phyloP scores from a whole-genome alignment of 1,284 basidiomycete genomes.

The Cystobasidiaceae sp. region DNA sequence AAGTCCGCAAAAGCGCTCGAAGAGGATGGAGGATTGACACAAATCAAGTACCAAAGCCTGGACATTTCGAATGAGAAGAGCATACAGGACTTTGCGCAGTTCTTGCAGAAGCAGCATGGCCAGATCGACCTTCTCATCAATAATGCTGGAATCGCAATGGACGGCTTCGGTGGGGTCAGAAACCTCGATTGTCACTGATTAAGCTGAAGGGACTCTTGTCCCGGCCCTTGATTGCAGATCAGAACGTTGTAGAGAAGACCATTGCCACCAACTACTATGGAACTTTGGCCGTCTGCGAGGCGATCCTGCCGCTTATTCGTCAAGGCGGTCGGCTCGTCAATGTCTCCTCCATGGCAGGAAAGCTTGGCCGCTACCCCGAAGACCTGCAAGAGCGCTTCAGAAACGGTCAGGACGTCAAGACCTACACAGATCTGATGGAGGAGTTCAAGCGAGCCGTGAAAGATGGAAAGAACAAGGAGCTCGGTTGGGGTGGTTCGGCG shows the following conservation, averaged over 20 bases:
- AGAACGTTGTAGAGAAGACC: conserved; percentile 40
- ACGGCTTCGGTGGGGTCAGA: conserved; percentile 33
- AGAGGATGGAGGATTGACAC: conserved; percentile 18
- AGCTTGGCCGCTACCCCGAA: conserved; percentile 37
- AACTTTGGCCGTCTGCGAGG: conserved; percentile 32
- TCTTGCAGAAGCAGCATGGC: conserved; percentile 34
- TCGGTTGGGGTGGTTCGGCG: conserved; percentile 43
- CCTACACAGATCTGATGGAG: conserved; percentile 33
- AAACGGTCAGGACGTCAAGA: conserved; percentile 31
- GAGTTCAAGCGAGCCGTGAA: conserved; percentile 40
- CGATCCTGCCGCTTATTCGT: conserved; percentile 38
- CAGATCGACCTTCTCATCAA: conserved; percentile 42
- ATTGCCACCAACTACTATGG: conserved; percentile 43
- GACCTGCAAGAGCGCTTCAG: conserved; percentile 37
- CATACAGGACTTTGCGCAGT: conserved; percentile 29
- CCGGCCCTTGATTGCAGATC: conserved; percentile 31
- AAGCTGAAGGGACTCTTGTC: no score
- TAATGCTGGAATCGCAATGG: conserved; percentile 44
- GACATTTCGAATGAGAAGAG: conserved; percentile 35
- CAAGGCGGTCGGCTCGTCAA: conserved; percentile 40
- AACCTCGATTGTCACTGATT: neutral
- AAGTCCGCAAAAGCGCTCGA: conserved; percentile 33
- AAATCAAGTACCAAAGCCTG: conserved; percentile 30
- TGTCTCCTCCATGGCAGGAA: conserved; percentile 40
- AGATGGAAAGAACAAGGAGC: conserved; percentile 39